These are phyloP conservation scores for Lecanicillium sp. DNA, from an alignment of 2,329 filamentous ascomycete genomes.

Conservation along the genomic window DNA sequence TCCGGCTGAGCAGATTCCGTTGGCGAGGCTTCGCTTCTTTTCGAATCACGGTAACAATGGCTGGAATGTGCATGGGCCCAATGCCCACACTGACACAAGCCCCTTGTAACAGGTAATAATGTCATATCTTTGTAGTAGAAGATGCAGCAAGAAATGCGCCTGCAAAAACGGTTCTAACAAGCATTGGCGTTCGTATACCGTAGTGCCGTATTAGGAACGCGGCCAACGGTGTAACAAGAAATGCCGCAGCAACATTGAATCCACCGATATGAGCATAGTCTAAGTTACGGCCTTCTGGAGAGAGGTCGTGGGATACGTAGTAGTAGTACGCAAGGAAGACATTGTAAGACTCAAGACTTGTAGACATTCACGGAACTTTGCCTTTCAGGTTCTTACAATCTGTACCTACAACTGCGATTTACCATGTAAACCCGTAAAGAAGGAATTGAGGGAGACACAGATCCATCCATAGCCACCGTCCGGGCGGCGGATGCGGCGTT, in stretches of 20 bases:
- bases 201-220: conserved; percentile 54
- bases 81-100: conserved; percentile 70
- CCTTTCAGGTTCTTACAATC: no score
- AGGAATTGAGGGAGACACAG: no score
- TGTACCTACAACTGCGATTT: no score
- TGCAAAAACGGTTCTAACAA: conserved; percentile 58
- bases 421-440: no score
- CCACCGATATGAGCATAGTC: conserved; percentile 70
- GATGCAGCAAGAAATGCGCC: conserved; percentile 62
- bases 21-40: conserved; percentile 61
- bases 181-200: conserved; percentile 59
- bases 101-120: conserved; percentile 69
- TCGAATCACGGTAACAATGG: conserved; percentile 67
- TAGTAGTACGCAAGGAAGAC: conserved; percentile 55
- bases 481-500: no score
- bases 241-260: conserved; percentile 37
- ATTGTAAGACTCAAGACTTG: no score
- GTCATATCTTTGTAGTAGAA: conserved; percentile 64
- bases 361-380: no score
- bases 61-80: conserved; percentile 68
- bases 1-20: conserved; percentile 61
- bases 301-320: conserved; percentile 52
- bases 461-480: no score
- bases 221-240: conserved; percentile 62
- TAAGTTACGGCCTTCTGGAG: conserved; percentile 53